Conservation (phyloP, 164 flowering plant species). For the Euptelea pleiosperma region DNA sequence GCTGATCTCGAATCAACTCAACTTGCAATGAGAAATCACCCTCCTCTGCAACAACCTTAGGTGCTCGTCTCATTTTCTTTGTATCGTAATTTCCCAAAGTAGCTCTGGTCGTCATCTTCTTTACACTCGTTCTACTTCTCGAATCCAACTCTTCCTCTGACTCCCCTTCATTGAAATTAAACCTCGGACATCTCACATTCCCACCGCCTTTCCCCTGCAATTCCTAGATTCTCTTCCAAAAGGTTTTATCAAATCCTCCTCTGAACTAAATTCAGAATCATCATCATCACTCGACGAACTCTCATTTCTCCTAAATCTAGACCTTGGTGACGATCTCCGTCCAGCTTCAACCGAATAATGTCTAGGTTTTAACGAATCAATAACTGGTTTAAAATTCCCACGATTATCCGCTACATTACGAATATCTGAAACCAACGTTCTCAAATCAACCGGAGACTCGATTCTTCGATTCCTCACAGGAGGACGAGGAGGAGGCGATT, state of each 20-base stretch:
- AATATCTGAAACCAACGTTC: slow-evolving; percentile 26
- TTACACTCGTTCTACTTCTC: slow-evolving; percentile 23
- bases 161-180: slow-evolving; percentile 17
- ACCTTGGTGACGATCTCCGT: slow-evolving; percentile 13
- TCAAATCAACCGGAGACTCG: slow-evolving; percentile 36
- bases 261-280: slow-evolving; percentile 19
- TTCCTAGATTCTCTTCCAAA: background rate
- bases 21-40: slow-evolving; percentile 38
- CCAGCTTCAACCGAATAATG: slow-evolving; percentile 33
- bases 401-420: slow-evolving; percentile 11
- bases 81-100: slow-evolving; percentile 65
- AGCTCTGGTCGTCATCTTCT: slow-evolving; percentile 56
- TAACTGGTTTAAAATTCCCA: background rate
- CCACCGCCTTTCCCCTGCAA: slow-evolving; percentile 1
- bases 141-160: slow-evolving; percentile 22
- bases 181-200: slow-evolving; percentile 28
- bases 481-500: slow-evolving; percentile 18
- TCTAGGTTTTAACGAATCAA: slow-evolving; percentile 21
- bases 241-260: slow-evolving; percentile 9
- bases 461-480: slow-evolving; percentile 2
- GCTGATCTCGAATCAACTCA: slow-evolving; percentile 54
- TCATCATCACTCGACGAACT: slow-evolving; percentile 58
- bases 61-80: slow-evolving; percentile 46
- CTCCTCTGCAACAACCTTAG: slow-evolving; percentile 46
- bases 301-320: slow-evolving; percentile 29